Conservation (phyloP, 1,284 basidiomycete species). For the Vanrija sp. region DNA sequence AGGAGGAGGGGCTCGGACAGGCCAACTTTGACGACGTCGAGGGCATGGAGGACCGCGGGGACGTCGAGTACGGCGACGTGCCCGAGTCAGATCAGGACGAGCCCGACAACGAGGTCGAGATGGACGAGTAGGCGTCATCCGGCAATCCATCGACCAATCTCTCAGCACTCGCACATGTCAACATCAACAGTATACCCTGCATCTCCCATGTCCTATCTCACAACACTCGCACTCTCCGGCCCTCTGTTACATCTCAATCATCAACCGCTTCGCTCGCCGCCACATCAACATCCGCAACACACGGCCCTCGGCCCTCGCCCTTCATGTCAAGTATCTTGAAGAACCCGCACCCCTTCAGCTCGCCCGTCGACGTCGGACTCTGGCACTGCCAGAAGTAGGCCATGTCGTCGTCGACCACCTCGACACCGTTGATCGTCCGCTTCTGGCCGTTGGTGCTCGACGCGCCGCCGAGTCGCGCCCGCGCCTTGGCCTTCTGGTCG, state of each 20-base stretch:
- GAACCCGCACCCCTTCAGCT: constrained; percentile 75
- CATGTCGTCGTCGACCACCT: constrained; percentile 42
- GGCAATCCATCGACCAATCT: no score
- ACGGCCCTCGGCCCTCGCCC: constrained; percentile 61
- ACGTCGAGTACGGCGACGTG: constrained; percentile 39
- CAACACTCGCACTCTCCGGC: not conserved
- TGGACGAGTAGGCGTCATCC: constrained; percentile 8
- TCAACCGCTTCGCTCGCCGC: not conserved
- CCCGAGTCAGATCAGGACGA: constrained; percentile 35
- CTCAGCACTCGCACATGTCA: not conserved
- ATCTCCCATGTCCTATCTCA: not conserved
- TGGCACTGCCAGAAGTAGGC: constrained; percentile 86
- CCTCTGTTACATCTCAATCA: not conserved
- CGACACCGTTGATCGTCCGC: constrained; percentile 1
- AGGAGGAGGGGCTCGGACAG: constrained; percentile 23
- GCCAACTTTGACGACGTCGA: constrained; percentile 26
- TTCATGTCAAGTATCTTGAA: constrained; percentile 75
- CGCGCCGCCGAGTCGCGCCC: constrained; percentile 14
- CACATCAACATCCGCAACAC: constrained; percentile 22
- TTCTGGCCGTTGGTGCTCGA: not conserved
- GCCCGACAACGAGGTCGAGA: constrained; percentile 31
- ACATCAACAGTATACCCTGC: constrained; percentile 1
- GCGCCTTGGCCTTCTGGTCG: constrained; percentile 49
- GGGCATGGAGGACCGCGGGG: constrained; percentile 30
- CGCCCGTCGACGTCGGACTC: constrained; percentile 67